Evolutionary conservation across 495 filamentous ascomycete species (phyloP).

Genomic region (Umbilicaria muhlenbergii): DNA sequence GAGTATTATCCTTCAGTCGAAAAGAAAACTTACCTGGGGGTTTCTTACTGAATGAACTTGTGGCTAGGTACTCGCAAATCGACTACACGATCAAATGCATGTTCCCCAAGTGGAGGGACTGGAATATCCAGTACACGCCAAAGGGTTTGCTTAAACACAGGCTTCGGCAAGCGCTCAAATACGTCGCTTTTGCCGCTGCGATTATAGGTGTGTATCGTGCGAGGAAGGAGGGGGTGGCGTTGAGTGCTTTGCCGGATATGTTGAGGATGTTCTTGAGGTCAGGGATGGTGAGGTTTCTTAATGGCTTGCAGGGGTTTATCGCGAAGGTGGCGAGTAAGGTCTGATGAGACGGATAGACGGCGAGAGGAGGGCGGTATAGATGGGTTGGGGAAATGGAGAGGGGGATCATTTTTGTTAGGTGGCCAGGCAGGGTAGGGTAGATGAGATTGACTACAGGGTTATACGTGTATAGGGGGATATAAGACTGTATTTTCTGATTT

Average conservation of each 20-base stretch:
- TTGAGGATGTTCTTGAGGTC: slow-evolving; percentile 46
- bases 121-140: slow-evolving; percentile 33
- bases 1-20: too few species aligned
- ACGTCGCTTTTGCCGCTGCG: slow-evolving; percentile 11
- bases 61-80: slow-evolving; percentile 31
- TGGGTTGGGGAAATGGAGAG: too few species aligned
- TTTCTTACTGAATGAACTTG: not conserved
- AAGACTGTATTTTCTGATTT: too few species aligned
- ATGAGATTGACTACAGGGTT: too few species aligned
- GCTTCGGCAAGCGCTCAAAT: slow-evolving; percentile 6
- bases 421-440: too few species aligned
- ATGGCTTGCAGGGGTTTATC: slow-evolving; percentile 23
- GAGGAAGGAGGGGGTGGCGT: slow-evolving; percentile 58
- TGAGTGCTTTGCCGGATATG: slow-evolving; percentile 51
- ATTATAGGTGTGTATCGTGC: slow-evolving; percentile 7
- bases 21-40: too few species aligned
- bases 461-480: too few species aligned
- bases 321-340: too few species aligned
- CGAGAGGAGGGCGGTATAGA: too few species aligned
- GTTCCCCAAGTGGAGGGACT: slow-evolving; percentile 41
- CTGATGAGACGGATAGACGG: too few species aligned
- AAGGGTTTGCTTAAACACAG: slow-evolving; percentile 23
- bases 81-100: slow-evolving; percentile 31
- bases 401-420: too few species aligned
- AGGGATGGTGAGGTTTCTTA: slow-evolving; percentile 37